Conservation (phyloP, 495 filamentous ascomycete genomes). For the Xylaria longipes region DNA sequence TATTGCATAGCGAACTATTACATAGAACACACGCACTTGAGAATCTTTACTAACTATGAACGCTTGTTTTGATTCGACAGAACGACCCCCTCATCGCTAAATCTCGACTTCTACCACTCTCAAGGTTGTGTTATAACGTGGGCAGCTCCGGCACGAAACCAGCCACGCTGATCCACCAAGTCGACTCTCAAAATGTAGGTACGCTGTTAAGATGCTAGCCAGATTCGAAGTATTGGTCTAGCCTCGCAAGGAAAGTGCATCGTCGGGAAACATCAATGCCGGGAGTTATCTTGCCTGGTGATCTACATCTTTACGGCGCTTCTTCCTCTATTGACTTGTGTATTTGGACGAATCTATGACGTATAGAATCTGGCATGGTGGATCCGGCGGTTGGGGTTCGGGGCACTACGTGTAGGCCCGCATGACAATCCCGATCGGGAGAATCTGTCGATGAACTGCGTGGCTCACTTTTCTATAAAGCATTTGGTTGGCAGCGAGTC, state of each 20-base stretch:
- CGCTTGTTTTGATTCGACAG: neutral
- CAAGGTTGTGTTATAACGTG: neutral
- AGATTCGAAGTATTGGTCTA: neutral
- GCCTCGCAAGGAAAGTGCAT: conserved; percentile 1
- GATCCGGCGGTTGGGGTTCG: conserved; percentile 5
- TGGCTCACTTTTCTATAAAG: neutral
- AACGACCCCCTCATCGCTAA: neutral
- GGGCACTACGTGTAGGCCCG: neutral
- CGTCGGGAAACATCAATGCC: neutral
- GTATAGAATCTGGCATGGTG: conserved; percentile 10
- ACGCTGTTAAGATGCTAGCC: neutral
- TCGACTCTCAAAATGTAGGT: neutral
- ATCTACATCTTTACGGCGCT: neutral
- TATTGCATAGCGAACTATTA: neutral
- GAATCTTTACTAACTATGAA: no score
- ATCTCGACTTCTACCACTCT: neutral
- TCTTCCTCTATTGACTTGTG: no score
- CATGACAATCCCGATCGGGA: conserved; percentile 12
- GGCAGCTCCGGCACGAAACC: neutral
- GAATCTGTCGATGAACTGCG: conserved; percentile 9
- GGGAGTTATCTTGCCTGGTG: neutral
- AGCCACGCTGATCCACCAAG: neutral
- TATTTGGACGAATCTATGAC: conserved; percentile 18
- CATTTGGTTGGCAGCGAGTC: conserved; percentile 10
- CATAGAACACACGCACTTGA: no score